Evolutionary conservation across 345 rosid genomes (phyloP), one percentile per base, ranked within the genome.

Genomic region (Aurinia saxatilis): DNA sequence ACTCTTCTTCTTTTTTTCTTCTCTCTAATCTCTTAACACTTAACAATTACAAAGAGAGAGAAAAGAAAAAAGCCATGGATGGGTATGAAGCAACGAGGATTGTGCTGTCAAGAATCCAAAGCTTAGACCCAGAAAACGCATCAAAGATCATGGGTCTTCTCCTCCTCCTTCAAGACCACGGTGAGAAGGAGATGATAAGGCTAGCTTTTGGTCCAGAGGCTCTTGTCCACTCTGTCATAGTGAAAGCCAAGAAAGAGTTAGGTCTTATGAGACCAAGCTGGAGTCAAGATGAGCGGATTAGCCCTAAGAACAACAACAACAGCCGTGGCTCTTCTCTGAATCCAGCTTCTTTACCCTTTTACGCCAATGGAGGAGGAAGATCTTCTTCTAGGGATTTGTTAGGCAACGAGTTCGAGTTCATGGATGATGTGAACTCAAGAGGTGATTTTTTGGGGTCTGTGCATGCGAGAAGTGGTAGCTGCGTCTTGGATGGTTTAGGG

Each of bases 171-270:
- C 93, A 91, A 72, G 98, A 91, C 58, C 91, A 85, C 27, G 91
- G 96, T n/a, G 98, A 91, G 50, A 88, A 91, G 52, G 98, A 88
- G 73, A 88, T 88, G 96, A 88, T 91, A 66, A 77, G 98, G 56
- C 77, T 91, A 36, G 98, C 96, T 73, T 84, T 86, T 74, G 96
- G 96, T 8, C 91, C 98, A 0, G 95, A 88, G 70, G 63, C 90
- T 52, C 79, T 84, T 60, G 79, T 88, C 38, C 91, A 82, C 75
- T 84, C 98, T 1, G 76, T 91, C 10, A 76, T 84, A 42, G 65
- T 80, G 46, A 86, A 79, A 42, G 88, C 85, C 16, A 80, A 81
- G 36, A 86, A 86, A 36, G 98, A 91, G 59, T 71, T 91, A 8
- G 88, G 84, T 62, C 80, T 82, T 19, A 21, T 70, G 55, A 61